Evolutionary conservation across 345 rosid genomes (phyloP).

Genomic region (Sisymbrium irio): DNA sequence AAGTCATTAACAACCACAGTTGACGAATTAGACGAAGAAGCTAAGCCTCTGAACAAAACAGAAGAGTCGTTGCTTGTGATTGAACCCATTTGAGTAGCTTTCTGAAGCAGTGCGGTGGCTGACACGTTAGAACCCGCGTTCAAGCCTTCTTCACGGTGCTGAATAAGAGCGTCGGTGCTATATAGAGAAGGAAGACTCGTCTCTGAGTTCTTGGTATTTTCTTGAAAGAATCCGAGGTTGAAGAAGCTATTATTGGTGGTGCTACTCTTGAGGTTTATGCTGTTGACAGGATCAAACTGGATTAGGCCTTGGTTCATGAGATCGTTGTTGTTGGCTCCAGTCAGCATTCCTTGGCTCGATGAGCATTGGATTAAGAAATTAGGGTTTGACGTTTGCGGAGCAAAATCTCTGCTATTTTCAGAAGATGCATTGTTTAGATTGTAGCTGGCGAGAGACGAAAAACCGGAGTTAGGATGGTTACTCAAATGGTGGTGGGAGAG

Average conservation of each 20-base stretch:
- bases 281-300: slow-evolving; percentile 32
- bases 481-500: slow-evolving; percentile 40
- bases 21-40: slow-evolving; percentile 40
- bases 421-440: slow-evolving; percentile 34
- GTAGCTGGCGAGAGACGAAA: slow-evolving; percentile 24
- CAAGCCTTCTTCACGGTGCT: slow-evolving; percentile 44
- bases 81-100: slow-evolving; percentile 89
- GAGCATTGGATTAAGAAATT: slow-evolving; percentile 50
- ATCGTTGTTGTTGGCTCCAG: slow-evolving; percentile 18
- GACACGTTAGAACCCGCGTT: slow-evolving; percentile 54
- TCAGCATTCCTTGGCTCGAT: slow-evolving; percentile 29
- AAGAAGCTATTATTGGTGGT: slow-evolving; percentile 40
- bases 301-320: slow-evolving; percentile 34
- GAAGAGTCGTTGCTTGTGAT: slow-evolving; percentile 35
- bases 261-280: slow-evolving; percentile 28
- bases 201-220: slow-evolving; percentile 31
- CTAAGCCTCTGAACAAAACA: slow-evolving; percentile 52
- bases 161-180: slow-evolving; percentile 30
- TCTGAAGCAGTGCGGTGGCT: slow-evolving; percentile 81
- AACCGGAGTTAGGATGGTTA: slow-evolving; percentile 20
- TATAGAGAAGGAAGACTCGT: slow-evolving; percentile 31
- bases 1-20: slow-evolving; percentile 23
- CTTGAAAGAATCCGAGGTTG: slow-evolving; percentile 60
- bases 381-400: slow-evolving; percentile 37
- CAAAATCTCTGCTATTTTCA: slow-evolving; percentile 37